Percentiles rank a stretch among this genome's conserved stretches.
phyloP scores from a whole-genome alignment of 2,329 filamentous ascomycete species.

The Parastagonospora avenae region DNA sequence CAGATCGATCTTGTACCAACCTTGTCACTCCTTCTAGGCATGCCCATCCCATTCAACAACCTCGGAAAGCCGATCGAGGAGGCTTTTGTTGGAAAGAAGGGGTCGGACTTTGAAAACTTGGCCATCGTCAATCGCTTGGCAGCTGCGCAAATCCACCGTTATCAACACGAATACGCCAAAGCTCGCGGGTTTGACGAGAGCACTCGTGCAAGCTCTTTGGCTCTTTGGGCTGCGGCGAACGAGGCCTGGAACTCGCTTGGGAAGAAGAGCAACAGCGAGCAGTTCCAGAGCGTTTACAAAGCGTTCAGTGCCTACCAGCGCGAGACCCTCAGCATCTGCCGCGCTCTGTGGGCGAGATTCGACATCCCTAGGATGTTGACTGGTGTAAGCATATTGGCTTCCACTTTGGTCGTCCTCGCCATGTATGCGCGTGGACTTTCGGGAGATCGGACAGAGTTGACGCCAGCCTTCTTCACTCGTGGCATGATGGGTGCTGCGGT shows the following conservation, averaged over 20 bases:
- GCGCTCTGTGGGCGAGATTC: slow-evolving; percentile 88
- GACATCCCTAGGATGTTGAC: slow-evolving; percentile 84
- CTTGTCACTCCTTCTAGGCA: slow-evolving; percentile 80
- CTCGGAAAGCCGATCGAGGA: slow-evolving; percentile 92
- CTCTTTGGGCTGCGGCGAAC: slow-evolving; percentile 66
- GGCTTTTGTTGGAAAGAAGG: slow-evolving; percentile 76
- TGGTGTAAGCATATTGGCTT: slow-evolving; percentile 73
- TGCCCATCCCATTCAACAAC: slow-evolving; percentile 96
- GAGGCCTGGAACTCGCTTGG: slow-evolving; percentile 56
- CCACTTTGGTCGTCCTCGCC: slow-evolving; percentile 70
- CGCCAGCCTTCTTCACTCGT: slow-evolving; percentile 57
- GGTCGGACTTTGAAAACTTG: slow-evolving; percentile 76
- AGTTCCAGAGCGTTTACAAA: slow-evolving; percentile 53
- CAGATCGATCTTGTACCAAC: slow-evolving; percentile 98
- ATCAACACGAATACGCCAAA: slow-evolving; percentile 81
- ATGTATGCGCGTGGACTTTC: slow-evolving; percentile 70
- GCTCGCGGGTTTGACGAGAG: slow-evolving; percentile 71
- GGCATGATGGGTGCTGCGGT: slow-evolving; percentile 56
- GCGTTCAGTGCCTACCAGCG: slow-evolving; percentile 76
- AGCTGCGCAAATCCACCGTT: slow-evolving; percentile 84
- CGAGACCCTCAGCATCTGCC: slow-evolving; percentile 78
- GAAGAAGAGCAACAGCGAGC: slow-evolving; percentile 41
- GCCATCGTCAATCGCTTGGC: slow-evolving; percentile 77
- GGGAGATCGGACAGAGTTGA: slow-evolving; percentile 60
- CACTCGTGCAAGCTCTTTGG: slow-evolving; percentile 59